These are phyloP conservation scores for Trichoderma orchidacearum DNA, from an alignment of 495 filamentous ascomycete genomes.

Conservation along the genomic window DNA sequence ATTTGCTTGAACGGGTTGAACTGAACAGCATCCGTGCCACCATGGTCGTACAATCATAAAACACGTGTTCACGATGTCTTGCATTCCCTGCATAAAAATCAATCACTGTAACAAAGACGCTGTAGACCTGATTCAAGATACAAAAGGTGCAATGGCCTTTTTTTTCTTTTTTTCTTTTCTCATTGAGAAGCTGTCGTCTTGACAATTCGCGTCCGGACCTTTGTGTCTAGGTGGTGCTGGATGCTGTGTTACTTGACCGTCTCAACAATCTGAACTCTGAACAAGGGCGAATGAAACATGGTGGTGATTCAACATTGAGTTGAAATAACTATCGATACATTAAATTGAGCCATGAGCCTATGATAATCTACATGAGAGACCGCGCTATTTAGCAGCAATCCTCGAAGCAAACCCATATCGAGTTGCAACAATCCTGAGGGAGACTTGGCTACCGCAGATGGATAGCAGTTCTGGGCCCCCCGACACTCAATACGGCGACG, in stretches of 20 bases:
- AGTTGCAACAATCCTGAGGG: too few species aligned
- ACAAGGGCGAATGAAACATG: neutral
- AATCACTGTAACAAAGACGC: too few species aligned
- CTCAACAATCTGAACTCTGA: neutral
- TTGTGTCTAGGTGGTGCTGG: neutral
- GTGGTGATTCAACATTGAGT: neutral
- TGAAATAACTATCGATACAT: neutral
- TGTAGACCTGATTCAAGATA: too few species aligned
- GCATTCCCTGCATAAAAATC: too few species aligned
- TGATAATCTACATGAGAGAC: neutral
- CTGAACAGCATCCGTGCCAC: neutral
- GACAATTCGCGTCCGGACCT: neutral
- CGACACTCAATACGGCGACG: too few species aligned
- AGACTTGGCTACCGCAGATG: too few species aligned
- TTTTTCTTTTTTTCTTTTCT: neutral
- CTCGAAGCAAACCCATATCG: neutral
- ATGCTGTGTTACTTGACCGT: neutral
- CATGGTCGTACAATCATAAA: neutral
- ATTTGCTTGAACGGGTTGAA: too few species aligned
- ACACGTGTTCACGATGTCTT: too few species aligned
- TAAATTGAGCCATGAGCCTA: neutral
- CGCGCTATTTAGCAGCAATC: neutral
- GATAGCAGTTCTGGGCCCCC: too few species aligned
- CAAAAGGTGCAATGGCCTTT: too few species aligned
- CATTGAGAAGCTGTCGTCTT: too few species aligned